phyloP scores from a whole-genome alignment of 2,329 filamentous ascomycete genomes.

The Scleromitrula shiraiana region DNA sequence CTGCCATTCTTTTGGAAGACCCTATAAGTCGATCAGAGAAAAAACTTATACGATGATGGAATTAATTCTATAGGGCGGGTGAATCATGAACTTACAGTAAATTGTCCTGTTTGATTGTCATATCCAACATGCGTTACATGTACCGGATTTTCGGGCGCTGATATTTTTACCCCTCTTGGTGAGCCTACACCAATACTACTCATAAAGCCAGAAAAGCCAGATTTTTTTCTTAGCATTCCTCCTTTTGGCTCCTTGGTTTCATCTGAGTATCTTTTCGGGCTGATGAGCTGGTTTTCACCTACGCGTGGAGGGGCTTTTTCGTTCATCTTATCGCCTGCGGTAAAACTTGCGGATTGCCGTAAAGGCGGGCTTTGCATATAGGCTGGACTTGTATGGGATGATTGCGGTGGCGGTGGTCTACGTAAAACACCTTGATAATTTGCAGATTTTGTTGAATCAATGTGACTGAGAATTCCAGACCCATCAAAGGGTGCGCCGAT shows the following conservation, averaged over 20 bases:
- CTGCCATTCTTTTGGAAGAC: constrained; percentile 96
- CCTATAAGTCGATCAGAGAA: constrained; percentile 41
- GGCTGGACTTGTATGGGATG: constrained; percentile 44
- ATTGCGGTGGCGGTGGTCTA: constrained; percentile 37
- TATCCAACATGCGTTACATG: constrained; percentile 98
- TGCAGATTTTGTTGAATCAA: constrained; percentile 39
- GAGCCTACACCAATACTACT: constrained; percentile 73
- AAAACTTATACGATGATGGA: background rate
- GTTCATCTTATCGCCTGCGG: constrained; percentile 44
- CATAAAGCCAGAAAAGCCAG: constrained; percentile 80
- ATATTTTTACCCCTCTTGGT: constrained; percentile 86
- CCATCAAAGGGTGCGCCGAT: constrained; percentile 60
- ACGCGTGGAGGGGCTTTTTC: constrained; percentile 35
- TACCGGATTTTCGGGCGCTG: constrained; percentile 94
- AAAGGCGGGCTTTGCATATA: constrained; percentile 48
- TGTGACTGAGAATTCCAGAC: constrained; percentile 50
- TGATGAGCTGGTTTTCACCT: constrained; percentile 40
- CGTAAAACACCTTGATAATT: constrained; percentile 30
- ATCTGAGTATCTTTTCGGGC: constrained; percentile 70
- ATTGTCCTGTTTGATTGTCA: constrained; percentile 91
- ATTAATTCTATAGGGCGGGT: background rate
- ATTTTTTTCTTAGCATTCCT: constrained; percentile 68
- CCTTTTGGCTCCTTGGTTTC: constrained; percentile 59
- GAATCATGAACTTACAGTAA: constrained; percentile 61
- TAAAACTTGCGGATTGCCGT: constrained; percentile 59